phyloP scores from a whole-genome alignment of 495 filamentous ascomycete genomes.

The Halenospora varia region DNA sequence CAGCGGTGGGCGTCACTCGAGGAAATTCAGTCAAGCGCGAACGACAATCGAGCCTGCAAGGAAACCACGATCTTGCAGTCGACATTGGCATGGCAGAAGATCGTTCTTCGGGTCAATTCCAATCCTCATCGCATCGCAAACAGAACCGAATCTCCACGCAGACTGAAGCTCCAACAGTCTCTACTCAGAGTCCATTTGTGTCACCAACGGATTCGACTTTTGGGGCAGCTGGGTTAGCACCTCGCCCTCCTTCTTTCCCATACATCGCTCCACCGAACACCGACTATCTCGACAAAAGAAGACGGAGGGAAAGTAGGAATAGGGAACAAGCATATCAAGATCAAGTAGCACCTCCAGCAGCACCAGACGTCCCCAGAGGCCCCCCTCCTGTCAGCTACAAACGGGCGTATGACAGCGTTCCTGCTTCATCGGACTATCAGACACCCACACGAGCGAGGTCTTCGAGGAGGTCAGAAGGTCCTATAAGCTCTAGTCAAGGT shows the following conservation, averaged over 20 bases:
- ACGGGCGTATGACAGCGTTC: conserved; percentile 41
- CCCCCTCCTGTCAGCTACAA: conserved; percentile 54
- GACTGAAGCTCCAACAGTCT: conserved; percentile 38
- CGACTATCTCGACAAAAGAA: conserved; percentile 36
- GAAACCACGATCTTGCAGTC: conserved; percentile 37
- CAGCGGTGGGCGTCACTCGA: conserved; percentile 29
- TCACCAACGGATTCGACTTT: conserved; percentile 47
- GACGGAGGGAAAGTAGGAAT: conserved; percentile 33
- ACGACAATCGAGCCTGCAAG: conserved; percentile 33
- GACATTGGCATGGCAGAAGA: conserved; percentile 27
- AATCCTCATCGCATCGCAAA: conserved; percentile 33
- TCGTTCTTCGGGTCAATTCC: conserved; percentile 29
- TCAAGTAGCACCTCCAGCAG: conserved; percentile 44
- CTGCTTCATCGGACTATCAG: conserved; percentile 29
- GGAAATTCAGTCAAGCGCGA: conserved; percentile 36
- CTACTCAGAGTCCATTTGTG: conserved; percentile 45
- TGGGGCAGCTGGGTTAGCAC: conserved; percentile 39
- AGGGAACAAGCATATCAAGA: conserved; percentile 28
- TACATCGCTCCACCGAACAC: conserved; percentile 32
- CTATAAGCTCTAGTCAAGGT: conserved; percentile 9
- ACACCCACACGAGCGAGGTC: conserved; percentile 22
- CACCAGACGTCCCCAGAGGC: conserved; percentile 54
- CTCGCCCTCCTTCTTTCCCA: conserved; percentile 44
- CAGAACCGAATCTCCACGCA: conserved; percentile 22
- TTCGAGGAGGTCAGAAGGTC: conserved; percentile 33